phyloP scores from a whole-genome alignment of 1,284 basidiomycete species.

The Puccinia triticina region DNA sequence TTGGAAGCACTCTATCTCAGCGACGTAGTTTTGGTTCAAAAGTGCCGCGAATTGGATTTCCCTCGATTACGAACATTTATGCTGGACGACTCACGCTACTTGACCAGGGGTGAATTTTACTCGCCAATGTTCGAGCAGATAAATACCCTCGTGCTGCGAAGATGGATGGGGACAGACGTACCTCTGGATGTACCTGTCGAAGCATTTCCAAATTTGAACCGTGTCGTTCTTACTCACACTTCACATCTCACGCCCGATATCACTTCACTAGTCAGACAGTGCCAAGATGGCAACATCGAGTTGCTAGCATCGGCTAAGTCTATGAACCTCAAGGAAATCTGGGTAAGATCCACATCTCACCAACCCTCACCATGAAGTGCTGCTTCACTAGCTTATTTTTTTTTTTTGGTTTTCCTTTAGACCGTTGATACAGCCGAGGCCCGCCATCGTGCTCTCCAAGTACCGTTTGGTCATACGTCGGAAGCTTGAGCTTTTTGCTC shows the following conservation, averaged over 20 bases:
- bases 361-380: background rate
- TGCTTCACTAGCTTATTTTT: background rate
- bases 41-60: conserved; percentile 18
- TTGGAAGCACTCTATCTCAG: conserved; percentile 41
- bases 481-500: no score
- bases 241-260: conserved; percentile 7
- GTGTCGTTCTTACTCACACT: conserved; percentile 29
- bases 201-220: conserved; percentile 11
- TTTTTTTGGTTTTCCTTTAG: background rate
- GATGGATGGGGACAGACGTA: conserved; percentile 28
- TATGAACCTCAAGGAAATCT: conserved; percentile 19
- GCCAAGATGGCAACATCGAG: conserved; percentile 18
- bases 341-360: background rate
- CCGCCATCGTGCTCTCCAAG: no score
- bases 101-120: conserved; percentile 20
- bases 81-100: conserved; percentile 40
- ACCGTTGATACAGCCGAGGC: conserved; percentile 6
- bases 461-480: no score
- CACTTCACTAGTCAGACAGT: conserved; percentile 6
- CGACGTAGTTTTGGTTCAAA: conserved; percentile 24
- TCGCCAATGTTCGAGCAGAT: conserved; percentile 32
- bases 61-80: conserved; percentile 25
- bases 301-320: conserved; percentile 11
- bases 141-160: conserved; percentile 27
- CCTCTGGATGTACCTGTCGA: conserved; percentile 35